Conservation (phyloP, 2,329 filamentous ascomycete genomes). For the Nannizzia gypsea region DNA sequence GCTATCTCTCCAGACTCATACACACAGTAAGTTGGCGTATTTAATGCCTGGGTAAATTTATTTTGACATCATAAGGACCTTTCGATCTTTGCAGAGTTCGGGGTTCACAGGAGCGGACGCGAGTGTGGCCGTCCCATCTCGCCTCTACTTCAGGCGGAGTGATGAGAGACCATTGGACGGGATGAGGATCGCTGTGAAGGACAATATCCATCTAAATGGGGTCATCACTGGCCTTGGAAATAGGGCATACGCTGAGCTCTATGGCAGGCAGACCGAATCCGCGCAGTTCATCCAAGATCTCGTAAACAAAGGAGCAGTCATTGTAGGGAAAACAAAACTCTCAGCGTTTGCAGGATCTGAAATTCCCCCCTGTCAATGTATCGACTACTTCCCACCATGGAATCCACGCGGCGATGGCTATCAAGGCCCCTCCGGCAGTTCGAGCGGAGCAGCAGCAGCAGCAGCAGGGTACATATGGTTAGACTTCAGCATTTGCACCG, state of each 20-base stretch:
- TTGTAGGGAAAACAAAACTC: conserved; percentile 28
- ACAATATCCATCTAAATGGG: not conserved
- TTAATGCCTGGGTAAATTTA: not conserved
- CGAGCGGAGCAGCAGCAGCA: conserved; percentile 17
- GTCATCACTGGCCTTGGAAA: not conserved
- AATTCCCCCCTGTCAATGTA: conserved; percentile 20
- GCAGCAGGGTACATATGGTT: conserved; percentile 28
- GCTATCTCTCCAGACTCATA: not conserved
- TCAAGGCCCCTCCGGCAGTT: conserved; percentile 18
- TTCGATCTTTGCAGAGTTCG: not conserved
- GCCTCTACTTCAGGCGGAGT: not conserved
- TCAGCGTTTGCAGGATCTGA: conserved; percentile 28
- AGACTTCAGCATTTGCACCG: conserved; percentile 20
- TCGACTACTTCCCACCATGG: conserved; percentile 28
- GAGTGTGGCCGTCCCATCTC: not conserved
- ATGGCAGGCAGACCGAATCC: not conserved
- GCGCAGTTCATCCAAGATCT: conserved; percentile 23
- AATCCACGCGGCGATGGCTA: conserved; percentile 31
- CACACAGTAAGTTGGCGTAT: too few relatives aligned
- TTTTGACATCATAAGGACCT: not conserved
- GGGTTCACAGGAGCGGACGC: too few relatives aligned
- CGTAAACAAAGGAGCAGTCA: conserved; percentile 47
- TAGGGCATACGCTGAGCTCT: not conserved
- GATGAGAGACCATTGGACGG: too few relatives aligned
- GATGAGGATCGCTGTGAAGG: not conserved